Evolutionary conservation across 176 grass and related monocot species (phyloP), one percentile per base, ranked within the genome.

Genomic region (Avena eriantha): DNA sequence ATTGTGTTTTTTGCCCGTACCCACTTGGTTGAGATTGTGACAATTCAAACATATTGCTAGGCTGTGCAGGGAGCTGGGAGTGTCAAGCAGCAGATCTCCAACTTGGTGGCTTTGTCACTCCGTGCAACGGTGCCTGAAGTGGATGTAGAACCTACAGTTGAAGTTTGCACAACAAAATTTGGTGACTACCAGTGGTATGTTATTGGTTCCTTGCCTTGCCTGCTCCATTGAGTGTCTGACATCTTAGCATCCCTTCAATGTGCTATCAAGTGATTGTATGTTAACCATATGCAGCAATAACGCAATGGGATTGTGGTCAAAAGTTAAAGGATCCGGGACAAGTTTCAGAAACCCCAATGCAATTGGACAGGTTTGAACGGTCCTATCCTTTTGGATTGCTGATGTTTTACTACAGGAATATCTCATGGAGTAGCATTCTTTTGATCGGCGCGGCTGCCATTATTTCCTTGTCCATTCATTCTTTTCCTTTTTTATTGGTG

Each of bases 131-230:
- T 94, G 49, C 89, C 90, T 35, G 90, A 93, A 29, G 65, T 93
- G 39, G 82, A 95, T 81, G 85, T 92, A 45, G 92, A 99, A 49
- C 92, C 94, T 1, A 84, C 91, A 86, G 83, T 99, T 88, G 94
- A 92, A 88, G 82, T 90, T 78, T 97, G 85, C 12, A 87, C 87
- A 24, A 84, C 50, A 54, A 93, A 87, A 78, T 99, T 94, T 81
- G 94, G 92, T 41, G 97, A 99, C 77, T 99, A 99, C 78, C 97
- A 99, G 80, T 99, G 97, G 97, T 99, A 93, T 43, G 82, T 45
- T 53, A 34, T 78, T 89, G 14, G 15, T 19, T 66, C 5, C 19
- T 21, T 81, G 69, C 39, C 19, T 58, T 73, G 12, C 41, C 41
- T 82, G n/a, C 29, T 85, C 24, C 14, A 2, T 49, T 18, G 71